Evolutionary conservation across 2,329 filamentous ascomycete species (phyloP), one percentile per base, ranked within the genome.

Genomic region (Hawksworthiomyces lignivorus): DNA sequence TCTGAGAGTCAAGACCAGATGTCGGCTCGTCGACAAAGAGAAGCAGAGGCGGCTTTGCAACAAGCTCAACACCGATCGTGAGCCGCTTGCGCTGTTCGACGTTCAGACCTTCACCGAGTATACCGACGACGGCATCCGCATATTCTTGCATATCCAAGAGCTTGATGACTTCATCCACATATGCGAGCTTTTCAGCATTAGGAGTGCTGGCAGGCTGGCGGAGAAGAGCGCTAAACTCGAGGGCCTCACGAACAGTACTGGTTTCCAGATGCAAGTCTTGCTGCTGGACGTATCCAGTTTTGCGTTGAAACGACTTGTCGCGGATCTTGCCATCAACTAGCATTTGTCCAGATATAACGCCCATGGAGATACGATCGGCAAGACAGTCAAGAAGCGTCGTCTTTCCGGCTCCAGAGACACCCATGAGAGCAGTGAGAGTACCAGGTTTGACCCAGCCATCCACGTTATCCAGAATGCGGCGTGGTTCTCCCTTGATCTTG

Each of bases 21-120:
- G 89, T 96, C n/a, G 89, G 89, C 62, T 97, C 89, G 54, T 97
- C 89, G 26, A 96, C 78, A 67, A 96, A 96, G 35, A 96, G 77
- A 46, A 95, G 73, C 39, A 96, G 72, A 29, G 87, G 81, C 6
- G 90, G 90, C 67, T 92, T 95, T 5, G 90, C 89, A 33, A 87
- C 89, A 17, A 97, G 74, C 60, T 97, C 90, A n/a, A 96, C 89
- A 63, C 87, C 90, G 49, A 96, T 46, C 0, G 89, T 96, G 5
- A 96, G 73, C 54, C 87, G 84, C 62, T 82, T 82, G 36, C 77
- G 69, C 59, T 82, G 77, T 54, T 82, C 77, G 7, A 80, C 75
- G 57, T 86, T 86, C 26, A 86, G 73, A 63, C 87, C 88, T 68
- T 92, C 86, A 48, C 88, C 88, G 8, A 86, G 87, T 24, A 94